Percentiles rank a stretch among this genome's conserved stretches.
phyloP scores from a whole-genome alignment of 768 basidiomycete species.

The Termitomyces sp. region DNA sequence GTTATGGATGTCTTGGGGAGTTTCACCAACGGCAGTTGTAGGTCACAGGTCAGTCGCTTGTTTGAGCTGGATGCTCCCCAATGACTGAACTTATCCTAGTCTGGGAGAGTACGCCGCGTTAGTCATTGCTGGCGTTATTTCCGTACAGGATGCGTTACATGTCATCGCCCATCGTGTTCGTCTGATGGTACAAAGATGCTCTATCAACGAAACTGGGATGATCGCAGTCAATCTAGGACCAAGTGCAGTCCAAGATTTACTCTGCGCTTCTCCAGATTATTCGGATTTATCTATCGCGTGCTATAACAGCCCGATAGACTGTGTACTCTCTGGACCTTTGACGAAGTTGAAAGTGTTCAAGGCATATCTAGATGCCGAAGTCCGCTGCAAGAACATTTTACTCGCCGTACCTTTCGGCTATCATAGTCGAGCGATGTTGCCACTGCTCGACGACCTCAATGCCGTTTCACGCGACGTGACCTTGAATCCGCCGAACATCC shows the following conservation, averaged over 20 bases:
- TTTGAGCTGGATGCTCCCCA: neutral
- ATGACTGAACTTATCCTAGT: conserved; percentile 32
- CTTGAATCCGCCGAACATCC: conserved; percentile 47
- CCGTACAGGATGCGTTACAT: conserved; percentile 51
- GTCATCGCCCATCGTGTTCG: conserved; percentile 56
- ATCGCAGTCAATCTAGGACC: conserved; percentile 45
- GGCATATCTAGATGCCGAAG: conserved; percentile 30
- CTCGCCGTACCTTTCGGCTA: conserved; percentile 60
- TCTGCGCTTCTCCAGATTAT: conserved; percentile 31
- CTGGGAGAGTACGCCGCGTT: conserved; percentile 76
- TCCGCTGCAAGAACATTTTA: conserved; percentile 35
- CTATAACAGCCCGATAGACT: conserved; percentile 55
- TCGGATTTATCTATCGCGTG: conserved; percentile 50
- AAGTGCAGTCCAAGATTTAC: conserved; percentile 27
- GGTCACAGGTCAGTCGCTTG: conserved; percentile 61
- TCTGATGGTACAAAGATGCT: conserved; percentile 51
- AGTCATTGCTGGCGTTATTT: conserved; percentile 56
- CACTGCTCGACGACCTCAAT: conserved; percentile 48
- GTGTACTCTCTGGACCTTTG: conserved; percentile 57
- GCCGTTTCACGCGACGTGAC: conserved; percentile 32
- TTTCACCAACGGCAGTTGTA: conserved; percentile 55
- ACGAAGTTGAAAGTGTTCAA: conserved; percentile 39
- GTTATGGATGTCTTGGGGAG: too few species aligned
- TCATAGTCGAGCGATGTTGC: conserved; percentile 64
- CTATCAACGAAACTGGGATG: conserved; percentile 51